Conservation (phyloP, 164 flowering plant genomes). For the Kalanchoe fedtschenkoi region DNA sequence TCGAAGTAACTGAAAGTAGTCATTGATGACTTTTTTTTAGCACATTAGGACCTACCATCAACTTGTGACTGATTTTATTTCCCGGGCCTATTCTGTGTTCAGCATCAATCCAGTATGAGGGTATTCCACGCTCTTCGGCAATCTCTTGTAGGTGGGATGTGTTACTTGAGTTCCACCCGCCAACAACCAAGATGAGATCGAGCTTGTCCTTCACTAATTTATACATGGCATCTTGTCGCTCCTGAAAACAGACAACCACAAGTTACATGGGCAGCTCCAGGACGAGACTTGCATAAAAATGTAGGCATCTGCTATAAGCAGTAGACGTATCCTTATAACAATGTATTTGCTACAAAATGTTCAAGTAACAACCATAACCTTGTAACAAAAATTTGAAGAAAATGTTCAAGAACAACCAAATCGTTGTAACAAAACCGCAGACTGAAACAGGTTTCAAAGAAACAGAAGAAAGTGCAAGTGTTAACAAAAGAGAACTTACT, state of each 20-base stretch:
- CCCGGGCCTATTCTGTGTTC: constrained; percentile 93
- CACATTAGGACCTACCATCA: constrained; percentile 40
- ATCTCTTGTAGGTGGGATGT: constrained; percentile 97
- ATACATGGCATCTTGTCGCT: constrained; percentile 96
- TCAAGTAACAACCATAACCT: too few species aligned
- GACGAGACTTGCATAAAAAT: too few species aligned
- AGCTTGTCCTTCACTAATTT: constrained; percentile 69
- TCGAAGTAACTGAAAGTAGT: neutral
- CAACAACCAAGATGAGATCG: constrained; percentile 83
- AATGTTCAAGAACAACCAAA: too few species aligned
- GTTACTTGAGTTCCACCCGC: constrained; percentile 98
- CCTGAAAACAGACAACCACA: constrained; percentile 26
- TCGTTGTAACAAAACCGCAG: too few species aligned
- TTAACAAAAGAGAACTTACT: constrained; percentile 24
- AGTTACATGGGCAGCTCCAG: neutral
- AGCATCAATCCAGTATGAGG: constrained; percentile 92
- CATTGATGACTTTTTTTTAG: neutral
- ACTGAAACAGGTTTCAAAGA: neutral
- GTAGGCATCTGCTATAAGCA: neutral
- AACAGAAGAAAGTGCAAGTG: constrained; percentile 3
- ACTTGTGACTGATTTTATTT: constrained; percentile 66
- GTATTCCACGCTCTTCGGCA: constrained; percentile 79
- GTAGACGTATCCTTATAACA: too few species aligned
- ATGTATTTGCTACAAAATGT: too few species aligned
- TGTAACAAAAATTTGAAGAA: too few species aligned